These are phyloP conservation scores for Malassezia obtusa DNA, from an alignment of 1,284 basidiomycete species.

Conservation along the genomic window DNA sequence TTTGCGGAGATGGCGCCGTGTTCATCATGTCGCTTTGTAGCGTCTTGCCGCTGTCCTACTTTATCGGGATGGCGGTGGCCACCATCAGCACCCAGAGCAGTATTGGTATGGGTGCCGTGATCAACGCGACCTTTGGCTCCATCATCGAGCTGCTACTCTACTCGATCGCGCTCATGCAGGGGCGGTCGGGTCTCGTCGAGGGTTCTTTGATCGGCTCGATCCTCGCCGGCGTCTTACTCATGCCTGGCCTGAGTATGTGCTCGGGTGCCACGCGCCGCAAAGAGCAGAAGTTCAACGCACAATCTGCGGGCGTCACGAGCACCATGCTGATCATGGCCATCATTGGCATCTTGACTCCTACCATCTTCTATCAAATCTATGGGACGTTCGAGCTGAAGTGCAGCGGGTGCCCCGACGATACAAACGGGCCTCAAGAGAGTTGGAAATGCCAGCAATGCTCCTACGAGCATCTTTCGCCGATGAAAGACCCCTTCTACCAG, in stretches of 20 bases:
- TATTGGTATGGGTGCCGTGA: conserved; percentile 98
- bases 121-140: conserved; percentile 97
- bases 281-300: conserved; percentile 96
- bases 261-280: conserved; percentile 83
- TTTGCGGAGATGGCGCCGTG: conserved; percentile 69
- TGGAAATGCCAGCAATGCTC: conserved; percentile 89
- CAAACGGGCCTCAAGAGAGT: conserved; percentile 22
- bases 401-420: conserved; percentile 64
- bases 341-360: conserved; percentile 89
- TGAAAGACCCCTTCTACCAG: conserved; percentile 90
- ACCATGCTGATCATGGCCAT: conserved; percentile 99
- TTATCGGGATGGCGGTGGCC: conserved; percentile 99
- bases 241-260: conserved; percentile 96
- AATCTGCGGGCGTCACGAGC: conserved; percentile 92
- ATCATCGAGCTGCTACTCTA: conserved; percentile 97
- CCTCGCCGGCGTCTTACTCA: conserved; percentile 90
- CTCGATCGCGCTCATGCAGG: conserved; percentile 71
- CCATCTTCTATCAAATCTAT: conserved; percentile 96
- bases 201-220: conserved; percentile 84
- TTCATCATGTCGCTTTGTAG: conserved; percentile 77
- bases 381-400: conserved; percentile 95
- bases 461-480: conserved; percentile 87
- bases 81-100: conserved; percentile 94
- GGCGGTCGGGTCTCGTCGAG: conserved; percentile 88
- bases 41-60: conserved; percentile 95